A percentile compares a stretch with the other conserved stretches of the same genome.
phyloP scores from a whole-genome alignment of 441 rosid species.

The Eruca vesicaria region DNA sequence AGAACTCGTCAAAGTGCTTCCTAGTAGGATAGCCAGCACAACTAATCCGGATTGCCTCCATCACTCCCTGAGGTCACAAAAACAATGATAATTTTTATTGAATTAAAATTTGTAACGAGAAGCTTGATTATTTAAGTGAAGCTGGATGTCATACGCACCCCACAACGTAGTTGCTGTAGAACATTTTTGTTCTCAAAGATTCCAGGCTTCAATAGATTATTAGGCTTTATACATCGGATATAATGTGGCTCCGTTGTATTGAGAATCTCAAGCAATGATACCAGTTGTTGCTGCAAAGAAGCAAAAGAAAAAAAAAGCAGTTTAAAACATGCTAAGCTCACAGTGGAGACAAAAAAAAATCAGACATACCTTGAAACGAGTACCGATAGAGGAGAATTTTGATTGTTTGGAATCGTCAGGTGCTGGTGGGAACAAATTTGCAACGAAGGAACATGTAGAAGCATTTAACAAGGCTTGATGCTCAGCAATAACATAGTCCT shows the following conservation, averaged over 20 bases:
- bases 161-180: conserved; percentile 88
- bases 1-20: conserved; percentile 83
- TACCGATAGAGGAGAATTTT: conserved; percentile 86
- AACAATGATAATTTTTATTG: not conserved
- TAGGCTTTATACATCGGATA: conserved; percentile 92
- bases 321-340: conserved; percentile 10
- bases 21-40: conserved; percentile 99
- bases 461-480: conserved; percentile 79
- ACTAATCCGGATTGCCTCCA: conserved; percentile 99
- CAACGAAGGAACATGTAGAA: conserved; percentile 78
- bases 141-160: conserved; percentile 51
- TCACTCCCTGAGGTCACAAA: conserved; percentile 70
- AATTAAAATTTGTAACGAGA: conserved; percentile 2
- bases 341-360: conserved; percentile 22
- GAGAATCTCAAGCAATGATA: conserved; percentile 77
- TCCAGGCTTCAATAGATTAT: conserved; percentile 83
- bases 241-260: conserved; percentile 90
- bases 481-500: conserved; percentile 90
- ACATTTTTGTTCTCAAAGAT: conserved; percentile 79
- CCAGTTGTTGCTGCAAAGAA: conserved; percentile 76
- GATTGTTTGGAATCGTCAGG: conserved; percentile 80
- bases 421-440: conserved; percentile 61
- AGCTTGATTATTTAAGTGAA: conserved; percentile 1
- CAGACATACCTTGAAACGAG: conserved; percentile 77
- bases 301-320: conserved; percentile 16